Conservation (phyloP, 768 basidiomycete genomes). For the Amanita molliuscula region DNA sequence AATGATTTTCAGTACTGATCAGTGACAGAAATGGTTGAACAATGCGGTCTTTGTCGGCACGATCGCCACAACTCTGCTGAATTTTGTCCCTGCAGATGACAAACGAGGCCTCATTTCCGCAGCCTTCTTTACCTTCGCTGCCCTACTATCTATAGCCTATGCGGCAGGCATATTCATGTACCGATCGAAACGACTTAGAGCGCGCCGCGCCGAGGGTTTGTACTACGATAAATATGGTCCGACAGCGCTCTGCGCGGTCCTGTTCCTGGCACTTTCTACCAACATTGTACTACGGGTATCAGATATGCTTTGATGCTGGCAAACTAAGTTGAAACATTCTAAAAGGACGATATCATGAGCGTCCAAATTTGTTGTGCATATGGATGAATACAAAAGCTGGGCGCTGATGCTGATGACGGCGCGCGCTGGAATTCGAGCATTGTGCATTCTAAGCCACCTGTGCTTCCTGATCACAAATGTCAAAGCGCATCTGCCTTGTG, state of each 20-base stretch:
- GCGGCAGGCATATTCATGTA: constrained; percentile 73
- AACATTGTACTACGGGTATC: constrained; percentile 64
- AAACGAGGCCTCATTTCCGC: constrained; percentile 78
- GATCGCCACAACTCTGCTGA: constrained; percentile 83
- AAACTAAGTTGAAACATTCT: not conserved
- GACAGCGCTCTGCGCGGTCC: constrained; percentile 56
- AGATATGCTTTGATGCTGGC: constrained; percentile 30
- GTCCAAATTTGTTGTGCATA: not conserved
- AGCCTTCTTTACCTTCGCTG: constrained; percentile 80
- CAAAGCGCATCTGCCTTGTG: not conserved
- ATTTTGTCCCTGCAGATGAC: constrained; percentile 71
- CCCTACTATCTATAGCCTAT: constrained; percentile 83
- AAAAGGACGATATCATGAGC: not conserved
- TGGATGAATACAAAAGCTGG: not conserved
- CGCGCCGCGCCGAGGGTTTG: constrained; percentile 63
- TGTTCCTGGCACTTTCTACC: constrained; percentile 60
- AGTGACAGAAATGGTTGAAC: constrained; percentile 74
- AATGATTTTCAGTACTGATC: constrained; percentile 6
- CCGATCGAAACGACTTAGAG: constrained; percentile 58
- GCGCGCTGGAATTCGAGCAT: not conserved
- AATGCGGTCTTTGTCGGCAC: constrained; percentile 81
- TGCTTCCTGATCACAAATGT: not conserved
- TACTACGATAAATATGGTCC: constrained; percentile 91
- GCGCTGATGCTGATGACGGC: not conserved
- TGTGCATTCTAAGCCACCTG: not conserved